Base-by-base conservation (phyloP, 108 stramenopile genomes). In the Conticribra guillardii region DNA sequence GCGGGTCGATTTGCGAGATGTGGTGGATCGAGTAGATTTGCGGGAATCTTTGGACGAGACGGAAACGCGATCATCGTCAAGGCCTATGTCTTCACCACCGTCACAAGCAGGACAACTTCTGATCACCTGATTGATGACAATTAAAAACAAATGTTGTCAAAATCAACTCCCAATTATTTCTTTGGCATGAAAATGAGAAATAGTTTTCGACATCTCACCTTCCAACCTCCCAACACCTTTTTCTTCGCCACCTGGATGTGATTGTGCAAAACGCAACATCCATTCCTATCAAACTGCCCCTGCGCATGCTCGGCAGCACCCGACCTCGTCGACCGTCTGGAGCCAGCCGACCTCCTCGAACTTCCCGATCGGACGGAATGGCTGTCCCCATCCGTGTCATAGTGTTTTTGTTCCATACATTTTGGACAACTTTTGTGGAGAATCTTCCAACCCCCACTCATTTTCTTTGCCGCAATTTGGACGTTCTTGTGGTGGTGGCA, bases 171-270 rank as follows among this genome's bases (percentile, higher is more conserved):
- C n/a, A n/a, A n/a, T n/a, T n/a, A n/a, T n/a, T n/a, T n/a, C n/a
- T n/a, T n/a, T n/a, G n/a, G n/a, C n/a, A n/a, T n/a, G n/a, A n/a
- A n/a, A n/a, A n/a, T n/a, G n/a, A n/a, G n/a, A n/a, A n/a, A n/a
- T n/a, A n/a, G n/a, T n/a, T n/a, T n/a, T n/a, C n/a, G 2, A 30
- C 47, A 15, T 24, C 26, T 21, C 24, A 63, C 27, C 30, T 71
- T 71, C 52, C 50, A 71, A 17, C 70, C 70, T 7, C 70, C 70
- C 37, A 71, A 48, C 0, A 60, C 28, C 52, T 54, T 60, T 60
- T 71, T 71, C 23, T 71, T 71, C 23, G 70, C 70, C 9, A 71
- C 60, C 17, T 71, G 60, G 0, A 71, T 23, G 11, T 71, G 70
- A 1, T 32, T 5, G 18, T 71, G 70, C 11, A 71, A 15, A 14